These are phyloP conservation scores for Pseudotulostoma volvatum DNA, from an alignment of 495 filamentous ascomycete genomes.

Conservation along the genomic window DNA sequence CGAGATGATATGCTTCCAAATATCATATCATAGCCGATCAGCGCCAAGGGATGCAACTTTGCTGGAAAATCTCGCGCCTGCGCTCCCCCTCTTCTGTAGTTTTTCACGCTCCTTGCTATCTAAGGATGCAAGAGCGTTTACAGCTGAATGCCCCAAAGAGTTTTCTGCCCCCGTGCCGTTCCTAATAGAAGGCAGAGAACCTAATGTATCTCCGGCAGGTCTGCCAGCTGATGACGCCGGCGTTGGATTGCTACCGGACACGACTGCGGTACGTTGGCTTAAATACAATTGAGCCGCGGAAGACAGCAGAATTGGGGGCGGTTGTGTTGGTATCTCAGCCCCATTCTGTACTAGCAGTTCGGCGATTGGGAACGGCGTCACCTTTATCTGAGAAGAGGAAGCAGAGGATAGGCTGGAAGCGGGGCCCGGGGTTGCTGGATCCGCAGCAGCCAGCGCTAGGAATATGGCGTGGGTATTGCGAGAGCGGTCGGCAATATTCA, in stretches of 20 bases:
- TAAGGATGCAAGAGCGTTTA: conserved; percentile 15
- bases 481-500: conserved; percentile 74
- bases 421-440: conserved; percentile 57
- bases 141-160: conserved; percentile 8
- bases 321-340: conserved; percentile 59
- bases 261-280: conserved; percentile 53
- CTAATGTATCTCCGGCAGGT: conserved; percentile 22
- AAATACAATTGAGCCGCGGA: conserved; percentile 65
- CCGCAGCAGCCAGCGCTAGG: conserved; percentile 84
- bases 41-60: conserved; percentile 32
- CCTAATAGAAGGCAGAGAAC: conserved; percentile 31
- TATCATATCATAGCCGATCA: conserved; percentile 19
- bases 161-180: conserved; percentile 15
- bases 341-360: conserved; percentile 92
- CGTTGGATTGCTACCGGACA: background rate
- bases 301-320: conserved; percentile 63
- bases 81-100: conserved; percentile 34
- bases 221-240: conserved; percentile 7
- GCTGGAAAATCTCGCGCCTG: conserved; percentile 32
- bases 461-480: conserved; percentile 77
- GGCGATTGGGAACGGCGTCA: conserved; percentile 63
- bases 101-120: conserved; percentile 32
- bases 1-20: no score
- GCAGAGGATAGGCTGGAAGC: conserved; percentile 20
- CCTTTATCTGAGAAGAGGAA: conserved; percentile 16